Evolutionary conservation across 2,329 filamentous ascomycete genomes (phyloP).

Genomic region (Onygenales sp.): DNA sequence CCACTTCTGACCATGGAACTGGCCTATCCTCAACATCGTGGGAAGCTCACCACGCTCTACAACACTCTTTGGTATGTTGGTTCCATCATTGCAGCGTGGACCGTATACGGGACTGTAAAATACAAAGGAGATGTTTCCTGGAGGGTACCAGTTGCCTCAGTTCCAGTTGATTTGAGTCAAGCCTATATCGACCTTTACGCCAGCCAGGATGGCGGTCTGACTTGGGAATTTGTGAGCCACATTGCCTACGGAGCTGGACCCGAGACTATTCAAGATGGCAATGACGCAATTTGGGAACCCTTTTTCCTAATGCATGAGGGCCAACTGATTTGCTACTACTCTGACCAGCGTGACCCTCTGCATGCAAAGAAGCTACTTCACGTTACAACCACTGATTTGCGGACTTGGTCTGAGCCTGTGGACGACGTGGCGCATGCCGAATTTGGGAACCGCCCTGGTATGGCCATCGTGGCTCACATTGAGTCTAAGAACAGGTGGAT

Average conservation of each 20-base stretch:
- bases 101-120: too few relatives aligned
- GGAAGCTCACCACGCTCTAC: too few relatives aligned
- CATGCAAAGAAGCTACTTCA: slow-evolving; percentile 62
- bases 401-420: slow-evolving; percentile 49
- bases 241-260: slow-evolving; percentile 56
- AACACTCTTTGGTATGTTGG: too few relatives aligned
- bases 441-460: slow-evolving; percentile 57
- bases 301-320: slow-evolving; percentile 52
- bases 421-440: slow-evolving; percentile 49
- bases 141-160: slow-evolving; percentile 19
- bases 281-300: slow-evolving; percentile 65
- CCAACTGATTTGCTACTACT: slow-evolving; percentile 59
- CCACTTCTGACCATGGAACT: too few relatives aligned
- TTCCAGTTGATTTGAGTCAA: slow-evolving; percentile 43
- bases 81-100: too few relatives aligned
- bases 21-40: too few relatives aligned
- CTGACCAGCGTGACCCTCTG: slow-evolving; percentile 57
- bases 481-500: too few relatives aligned
- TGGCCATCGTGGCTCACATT: slow-evolving; percentile 49
- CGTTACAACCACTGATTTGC: slow-evolving; percentile 50
- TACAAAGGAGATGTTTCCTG: too few relatives aligned
- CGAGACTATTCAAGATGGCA: slow-evolving; percentile 48
- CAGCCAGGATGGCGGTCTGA: slow-evolving; percentile 48
- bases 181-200: slow-evolving; percentile 64
- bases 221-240: slow-evolving; percentile 59